Evolutionary conservation across 2,329 filamentous ascomycete species (phyloP).

Genomic region (Penicillium sp.): DNA sequence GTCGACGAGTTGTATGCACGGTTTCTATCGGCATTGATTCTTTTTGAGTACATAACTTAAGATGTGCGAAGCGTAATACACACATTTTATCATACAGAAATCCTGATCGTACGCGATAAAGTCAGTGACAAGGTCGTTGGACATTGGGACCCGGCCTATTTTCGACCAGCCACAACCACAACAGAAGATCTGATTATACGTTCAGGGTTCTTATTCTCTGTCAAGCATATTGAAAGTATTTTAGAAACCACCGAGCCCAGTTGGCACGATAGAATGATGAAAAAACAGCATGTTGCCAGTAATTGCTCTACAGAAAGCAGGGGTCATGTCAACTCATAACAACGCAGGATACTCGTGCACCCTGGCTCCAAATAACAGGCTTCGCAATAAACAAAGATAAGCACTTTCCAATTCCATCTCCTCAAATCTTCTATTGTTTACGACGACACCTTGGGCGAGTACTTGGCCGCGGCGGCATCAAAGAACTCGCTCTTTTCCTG

Average conservation of each 20-base stretch:
- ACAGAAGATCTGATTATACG: not conserved
- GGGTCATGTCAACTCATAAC: constrained; percentile 37
- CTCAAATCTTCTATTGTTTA: constrained; percentile 22
- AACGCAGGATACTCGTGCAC: constrained; percentile 29
- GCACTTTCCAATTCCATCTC: constrained; percentile 19
- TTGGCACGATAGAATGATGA: not conserved
- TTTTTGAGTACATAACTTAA: not conserved
- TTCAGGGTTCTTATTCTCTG: not conserved
- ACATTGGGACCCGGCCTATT: not conserved
- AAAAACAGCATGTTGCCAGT: constrained; percentile 19
- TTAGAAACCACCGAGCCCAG: not conserved
- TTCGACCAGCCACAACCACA: not conserved
- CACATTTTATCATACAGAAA: not conserved
- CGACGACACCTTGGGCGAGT: constrained; percentile 74
- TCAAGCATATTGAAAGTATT: not conserved
- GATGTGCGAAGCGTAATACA: not conserved
- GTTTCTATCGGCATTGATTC: not conserved
- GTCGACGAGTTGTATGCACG: not conserved
- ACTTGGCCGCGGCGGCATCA: constrained; percentile 84
- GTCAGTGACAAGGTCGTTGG: not conserved
- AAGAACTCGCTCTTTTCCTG: constrained; percentile 87
- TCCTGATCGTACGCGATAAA: not conserved
- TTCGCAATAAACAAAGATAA: constrained; percentile 28
- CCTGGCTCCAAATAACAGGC: constrained; percentile 29
- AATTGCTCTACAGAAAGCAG: constrained; percentile 22